Conservation (phyloP, 2,329 filamentous ascomycete species). For the Atkinsonella texensis region DNA sequence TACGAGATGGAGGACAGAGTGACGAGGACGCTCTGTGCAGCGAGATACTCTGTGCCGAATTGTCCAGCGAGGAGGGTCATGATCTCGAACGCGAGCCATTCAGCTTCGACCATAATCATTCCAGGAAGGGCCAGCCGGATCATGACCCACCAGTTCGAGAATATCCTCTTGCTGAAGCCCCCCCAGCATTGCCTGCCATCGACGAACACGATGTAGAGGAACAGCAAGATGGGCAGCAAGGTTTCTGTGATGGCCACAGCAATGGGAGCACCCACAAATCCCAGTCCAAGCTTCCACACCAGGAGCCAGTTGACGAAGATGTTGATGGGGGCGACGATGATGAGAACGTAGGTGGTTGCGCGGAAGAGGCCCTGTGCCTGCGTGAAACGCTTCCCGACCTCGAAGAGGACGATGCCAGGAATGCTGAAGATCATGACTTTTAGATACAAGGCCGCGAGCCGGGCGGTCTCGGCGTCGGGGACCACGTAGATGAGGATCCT, state of each 20-base stretch:
- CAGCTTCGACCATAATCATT: constrained; percentile 86
- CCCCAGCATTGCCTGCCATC: constrained; percentile 74
- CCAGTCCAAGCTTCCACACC: constrained; percentile 58
- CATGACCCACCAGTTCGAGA: constrained; percentile 71
- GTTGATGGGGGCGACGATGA: constrained; percentile 67
- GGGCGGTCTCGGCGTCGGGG: constrained; percentile 45
- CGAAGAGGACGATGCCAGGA: constrained; percentile 66
- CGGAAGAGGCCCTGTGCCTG: constrained; percentile 75
- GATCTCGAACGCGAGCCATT: constrained; percentile 88
- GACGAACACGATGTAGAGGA: constrained; percentile 65
- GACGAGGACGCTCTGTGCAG: constrained; percentile 76
- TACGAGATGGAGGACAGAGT: constrained; percentile 72
- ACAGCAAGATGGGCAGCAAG: constrained; percentile 63
- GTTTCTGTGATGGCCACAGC: constrained; percentile 70
- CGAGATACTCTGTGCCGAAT: constrained; percentile 67
- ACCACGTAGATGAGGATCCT: constrained; percentile 42
- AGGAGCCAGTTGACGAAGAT: constrained; percentile 67
- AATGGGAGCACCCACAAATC: constrained; percentile 71
- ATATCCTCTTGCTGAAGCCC: constrained; percentile 58
- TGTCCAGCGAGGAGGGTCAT: constrained; percentile 73
- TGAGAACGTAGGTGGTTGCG: constrained; percentile 64
- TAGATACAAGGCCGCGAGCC: constrained; percentile 60
- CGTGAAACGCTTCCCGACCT: constrained; percentile 67
- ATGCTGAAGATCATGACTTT: constrained; percentile 60
- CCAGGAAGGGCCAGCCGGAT: constrained; percentile 78